A percentile compares a stretch with the other conserved stretches of the same genome.
Evolutionary conservation across 495 filamentous ascomycete genomes (phyloP).

Genomic region (Articulospora tetracladia): DNA sequence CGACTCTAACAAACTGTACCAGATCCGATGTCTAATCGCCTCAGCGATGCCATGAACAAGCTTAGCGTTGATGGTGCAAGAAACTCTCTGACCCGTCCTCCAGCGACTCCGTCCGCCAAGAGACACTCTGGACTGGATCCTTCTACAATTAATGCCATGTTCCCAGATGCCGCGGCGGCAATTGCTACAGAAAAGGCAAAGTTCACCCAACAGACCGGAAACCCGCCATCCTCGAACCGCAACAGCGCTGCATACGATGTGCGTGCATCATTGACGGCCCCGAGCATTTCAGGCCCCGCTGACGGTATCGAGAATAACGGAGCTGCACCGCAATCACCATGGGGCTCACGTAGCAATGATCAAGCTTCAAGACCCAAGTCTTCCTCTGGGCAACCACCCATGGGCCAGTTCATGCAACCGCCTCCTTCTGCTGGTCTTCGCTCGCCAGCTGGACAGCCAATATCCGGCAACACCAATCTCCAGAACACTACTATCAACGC

Average conservation of each 20-base stretch:
- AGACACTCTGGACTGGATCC: constrained; percentile 88
- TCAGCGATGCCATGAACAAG: constrained; percentile 98
- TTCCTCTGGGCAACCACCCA: constrained; percentile 78
- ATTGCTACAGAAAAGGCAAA: constrained; percentile 97
- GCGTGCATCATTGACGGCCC: constrained; percentile 64
- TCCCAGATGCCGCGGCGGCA: constrained; percentile 94
- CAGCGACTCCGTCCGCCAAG: constrained; percentile 68
- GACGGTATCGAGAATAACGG: constrained; percentile 48
- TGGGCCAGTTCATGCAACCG: constrained; percentile 94
- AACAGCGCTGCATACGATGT: constrained; percentile 85
- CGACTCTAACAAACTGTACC: background rate
- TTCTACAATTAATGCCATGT: constrained; percentile 98
- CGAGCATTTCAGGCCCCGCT: constrained; percentile 58
- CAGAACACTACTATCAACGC: constrained; percentile 81
- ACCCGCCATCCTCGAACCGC: constrained; percentile 84
- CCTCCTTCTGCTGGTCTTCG: constrained; percentile 75
- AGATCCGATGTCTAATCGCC: constrained; percentile 93
- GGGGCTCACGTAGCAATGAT: constrained; percentile 56
- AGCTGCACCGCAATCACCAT: constrained; percentile 71
- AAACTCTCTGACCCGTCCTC: constrained; percentile 77
- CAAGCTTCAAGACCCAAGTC: constrained; percentile 79
- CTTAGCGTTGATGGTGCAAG: constrained; percentile 80
- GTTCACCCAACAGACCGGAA: constrained; percentile 91
- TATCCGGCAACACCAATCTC: constrained; percentile 62
- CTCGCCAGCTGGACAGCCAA: constrained; percentile 65